Percentiles rank a stretch among this genome's conserved stretches.
phyloP scores from a whole-genome alignment of 2,329 filamentous ascomycete genomes.

The Trichoderma asperellum region DNA sequence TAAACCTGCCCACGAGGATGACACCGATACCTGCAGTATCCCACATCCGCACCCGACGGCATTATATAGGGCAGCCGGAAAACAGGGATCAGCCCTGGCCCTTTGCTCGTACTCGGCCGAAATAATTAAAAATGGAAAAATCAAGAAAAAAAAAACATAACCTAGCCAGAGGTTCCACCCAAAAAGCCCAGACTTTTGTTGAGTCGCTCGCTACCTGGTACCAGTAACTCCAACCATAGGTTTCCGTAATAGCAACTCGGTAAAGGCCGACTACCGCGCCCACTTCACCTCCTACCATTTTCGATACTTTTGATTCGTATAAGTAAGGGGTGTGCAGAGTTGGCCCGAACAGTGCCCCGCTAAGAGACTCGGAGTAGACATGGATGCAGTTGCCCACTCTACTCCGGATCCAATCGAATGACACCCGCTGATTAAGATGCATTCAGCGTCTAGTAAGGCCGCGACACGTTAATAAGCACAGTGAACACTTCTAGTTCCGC shows the following conservation, averaged over 20 bases:
- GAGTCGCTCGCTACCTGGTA: conserved; percentile 12
- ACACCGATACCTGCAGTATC: neutral
- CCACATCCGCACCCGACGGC: neutral
- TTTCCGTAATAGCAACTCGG: neutral
- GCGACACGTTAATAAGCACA: conserved; percentile 69
- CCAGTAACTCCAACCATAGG: conserved; percentile 6
- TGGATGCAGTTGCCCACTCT: neutral
- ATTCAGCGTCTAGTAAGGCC: conserved; percentile 15
- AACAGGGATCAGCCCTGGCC: neutral
- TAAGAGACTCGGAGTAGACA: neutral
- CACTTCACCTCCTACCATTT: neutral
- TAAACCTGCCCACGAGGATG: neutral
- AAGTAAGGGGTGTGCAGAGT: neutral
- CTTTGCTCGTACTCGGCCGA: conserved; percentile 1
- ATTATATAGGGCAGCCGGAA: neutral
- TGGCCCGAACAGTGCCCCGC: conserved; percentile 1
- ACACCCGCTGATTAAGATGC: neutral
- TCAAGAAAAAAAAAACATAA: neutral
- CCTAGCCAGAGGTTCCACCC: conserved; percentile 5
- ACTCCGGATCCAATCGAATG: neutral
- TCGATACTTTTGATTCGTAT: neutral
- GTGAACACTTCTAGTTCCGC: conserved; percentile 80
- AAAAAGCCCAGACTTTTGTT: neutral
- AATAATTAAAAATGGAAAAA: conserved; percentile 1
- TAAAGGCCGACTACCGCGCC: neutral